A percentile compares a stretch with the other conserved stretches of the same genome.
phyloP scores from a whole-genome alignment of 495 filamentous ascomycete species.

The Cairneyella variabilis region DNA sequence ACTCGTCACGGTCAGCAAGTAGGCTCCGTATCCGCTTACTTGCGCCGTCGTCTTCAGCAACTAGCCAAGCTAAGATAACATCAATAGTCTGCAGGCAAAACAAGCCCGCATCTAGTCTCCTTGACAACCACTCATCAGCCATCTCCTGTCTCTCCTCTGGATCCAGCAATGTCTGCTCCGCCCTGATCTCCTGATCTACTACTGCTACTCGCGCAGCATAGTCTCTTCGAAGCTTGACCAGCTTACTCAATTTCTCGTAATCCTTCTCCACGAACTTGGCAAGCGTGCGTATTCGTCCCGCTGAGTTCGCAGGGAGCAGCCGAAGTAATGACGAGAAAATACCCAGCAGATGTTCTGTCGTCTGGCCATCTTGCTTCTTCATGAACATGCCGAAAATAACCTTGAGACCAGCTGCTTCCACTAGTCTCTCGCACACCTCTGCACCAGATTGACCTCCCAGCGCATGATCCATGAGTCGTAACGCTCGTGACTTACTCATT shows the following conservation, averaged over 20 bases:
- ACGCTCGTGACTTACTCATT: constrained; percentile 69
- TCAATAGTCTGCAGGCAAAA: constrained; percentile 86
- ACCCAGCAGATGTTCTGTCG: constrained; percentile 81
- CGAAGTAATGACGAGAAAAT: constrained; percentile 86
- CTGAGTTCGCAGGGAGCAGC: constrained; percentile 70
- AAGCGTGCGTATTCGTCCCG: constrained; percentile 74
- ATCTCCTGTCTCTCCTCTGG: constrained; percentile 58
- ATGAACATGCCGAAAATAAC: constrained; percentile 84
- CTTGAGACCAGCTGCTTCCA: constrained; percentile 84
- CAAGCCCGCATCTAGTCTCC: constrained; percentile 80
- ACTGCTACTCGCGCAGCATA: constrained; percentile 61
- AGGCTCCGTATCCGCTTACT: constrained; percentile 58
- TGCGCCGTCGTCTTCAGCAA: constrained; percentile 85
- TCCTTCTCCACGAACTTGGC: constrained; percentile 96
- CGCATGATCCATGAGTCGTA: constrained; percentile 84
- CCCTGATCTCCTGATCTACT: constrained; percentile 64
- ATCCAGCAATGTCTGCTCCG: constrained; percentile 41
- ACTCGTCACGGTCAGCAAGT: constrained; percentile 66
- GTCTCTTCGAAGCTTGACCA: constrained; percentile 67
- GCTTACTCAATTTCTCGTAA: constrained; percentile 74
- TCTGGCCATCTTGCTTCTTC: constrained; percentile 72
- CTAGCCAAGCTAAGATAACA: constrained; percentile 84
- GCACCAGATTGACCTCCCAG: constrained; percentile 49
- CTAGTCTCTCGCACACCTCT: constrained; percentile 66
- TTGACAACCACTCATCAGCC: constrained; percentile 77